These are phyloP conservation scores for Debaryomyces coudertii DNA, from an alignment of 1,139 yeast species.

Conservation along the genomic window DNA sequence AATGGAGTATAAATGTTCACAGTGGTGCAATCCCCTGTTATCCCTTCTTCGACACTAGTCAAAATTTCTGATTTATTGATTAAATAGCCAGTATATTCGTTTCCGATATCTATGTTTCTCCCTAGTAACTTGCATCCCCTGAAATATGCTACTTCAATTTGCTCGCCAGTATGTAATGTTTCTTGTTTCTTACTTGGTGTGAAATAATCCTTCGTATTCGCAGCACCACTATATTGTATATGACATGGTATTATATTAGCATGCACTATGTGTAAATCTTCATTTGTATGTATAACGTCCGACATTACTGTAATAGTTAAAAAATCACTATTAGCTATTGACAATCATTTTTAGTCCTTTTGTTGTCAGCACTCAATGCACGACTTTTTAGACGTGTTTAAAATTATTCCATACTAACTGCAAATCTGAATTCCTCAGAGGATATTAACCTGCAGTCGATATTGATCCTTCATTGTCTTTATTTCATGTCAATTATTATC, in stretches of 20 bases:
- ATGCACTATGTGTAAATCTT: slow-evolving; percentile 15
- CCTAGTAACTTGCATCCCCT: slow-evolving; percentile 47
- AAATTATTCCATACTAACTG: not conserved
- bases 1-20: slow-evolving; percentile 33
- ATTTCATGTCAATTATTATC: not conserved
- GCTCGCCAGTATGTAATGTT: slow-evolving; percentile 15
- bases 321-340: too few species aligned
- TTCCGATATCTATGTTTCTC: slow-evolving; percentile 23
- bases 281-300: slow-evolving; percentile 15
- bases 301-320: slow-evolving; percentile 14
- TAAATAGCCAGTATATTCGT: slow-evolving; percentile 32
- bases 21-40: slow-evolving; percentile 25
- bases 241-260: slow-evolving; percentile 46
- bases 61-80: slow-evolving; percentile 36
- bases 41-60: slow-evolving; percentile 19
- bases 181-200: slow-evolving; percentile 36
- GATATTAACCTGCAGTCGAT: not conserved
- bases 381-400: not conserved
- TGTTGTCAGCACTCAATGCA: not conserved
- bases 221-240: slow-evolving; percentile 42
- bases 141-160: slow-evolving; percentile 34
- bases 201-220: slow-evolving; percentile 41
- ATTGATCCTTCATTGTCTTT: not conserved
- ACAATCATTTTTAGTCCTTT: too few species aligned
- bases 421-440: not conserved